phyloP scores from a whole-genome alignment of 1,139 yeast species.

The Groenewaldozyma sp. region DNA sequence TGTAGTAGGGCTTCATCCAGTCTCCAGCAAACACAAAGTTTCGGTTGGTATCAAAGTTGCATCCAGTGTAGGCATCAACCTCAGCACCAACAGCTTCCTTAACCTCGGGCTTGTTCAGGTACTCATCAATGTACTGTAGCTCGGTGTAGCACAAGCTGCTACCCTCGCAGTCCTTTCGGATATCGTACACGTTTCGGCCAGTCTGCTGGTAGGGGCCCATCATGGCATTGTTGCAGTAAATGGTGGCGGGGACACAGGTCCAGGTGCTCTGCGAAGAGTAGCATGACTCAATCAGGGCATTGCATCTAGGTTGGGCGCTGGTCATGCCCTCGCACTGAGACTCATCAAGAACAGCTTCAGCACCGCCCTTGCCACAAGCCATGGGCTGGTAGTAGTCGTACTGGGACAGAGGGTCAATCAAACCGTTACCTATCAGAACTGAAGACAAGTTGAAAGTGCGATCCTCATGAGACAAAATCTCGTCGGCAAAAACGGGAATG shows the following conservation, averaged over 20 bases:
- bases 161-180: conserved; percentile 49
- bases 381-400: conserved; percentile 63
- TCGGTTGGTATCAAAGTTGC: conserved; percentile 47
- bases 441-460: conserved; percentile 60
- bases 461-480: conserved; percentile 54
- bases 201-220: conserved; percentile 47
- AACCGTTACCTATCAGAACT: conserved; percentile 74
- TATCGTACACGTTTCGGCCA: conserved; percentile 62
- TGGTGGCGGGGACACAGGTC: conserved; percentile 51
- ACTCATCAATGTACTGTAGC: conserved; percentile 45
- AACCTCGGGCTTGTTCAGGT: conserved; percentile 51
- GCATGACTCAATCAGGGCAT: conserved; percentile 43
- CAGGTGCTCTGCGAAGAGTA: conserved; percentile 44
- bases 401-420: conserved; percentile 68
- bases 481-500: conserved; percentile 69
- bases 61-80: conserved; percentile 45
- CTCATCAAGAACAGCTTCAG: conserved; percentile 52
- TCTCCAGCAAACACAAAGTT: conserved; percentile 55
- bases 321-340: conserved; percentile 53
- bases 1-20: conserved; percentile 56
- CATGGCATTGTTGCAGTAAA: conserved; percentile 61
- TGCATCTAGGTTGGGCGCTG: conserved; percentile 48
- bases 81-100: conserved; percentile 53
- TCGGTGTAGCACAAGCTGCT: conserved; percentile 51
- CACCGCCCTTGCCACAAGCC: conserved; percentile 82